Conservation (phyloP, 2,329 filamentous ascomycete species). For the Blastomyces emzantsi region DNA sequence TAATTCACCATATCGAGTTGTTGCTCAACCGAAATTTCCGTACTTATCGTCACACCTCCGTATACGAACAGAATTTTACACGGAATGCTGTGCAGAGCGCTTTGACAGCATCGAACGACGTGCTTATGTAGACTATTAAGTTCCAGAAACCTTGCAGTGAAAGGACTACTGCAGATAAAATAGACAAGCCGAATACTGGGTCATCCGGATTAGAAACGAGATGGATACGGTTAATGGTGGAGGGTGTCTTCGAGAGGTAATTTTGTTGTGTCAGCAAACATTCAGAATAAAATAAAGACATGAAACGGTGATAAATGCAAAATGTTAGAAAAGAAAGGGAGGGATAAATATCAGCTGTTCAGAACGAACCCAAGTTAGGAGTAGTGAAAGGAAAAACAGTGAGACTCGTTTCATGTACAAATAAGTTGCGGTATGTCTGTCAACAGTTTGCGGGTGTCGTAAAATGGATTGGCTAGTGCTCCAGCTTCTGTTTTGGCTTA, state of each 20-base stretch:
- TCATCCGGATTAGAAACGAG: slow-evolving; percentile 50
- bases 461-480: slow-evolving; percentile 8
- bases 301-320: neutral
- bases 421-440: slow-evolving; percentile 31
- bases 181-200: slow-evolving; percentile 53
- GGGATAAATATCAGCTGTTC: neutral
- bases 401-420: slow-evolving; percentile 34
- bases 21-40: neutral
- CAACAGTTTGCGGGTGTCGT: slow-evolving; percentile 18
- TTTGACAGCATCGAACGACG: slow-evolving; percentile 40
- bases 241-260: slow-evolving; percentile 45
- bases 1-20: neutral
- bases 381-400: slow-evolving; percentile 34
- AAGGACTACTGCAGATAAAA: slow-evolving; percentile 63
- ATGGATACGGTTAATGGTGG: slow-evolving; percentile 67
- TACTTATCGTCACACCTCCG: neutral
- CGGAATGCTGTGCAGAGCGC: neutral
- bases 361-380: slow-evolving; percentile 34
- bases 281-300: neutral
- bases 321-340: neutral
- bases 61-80: neutral
- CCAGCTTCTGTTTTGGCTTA: neutral
- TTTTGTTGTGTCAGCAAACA: neutral
- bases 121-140: slow-evolving; percentile 63
- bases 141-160: slow-evolving; percentile 84